Evolutionary conservation across 2,329 filamentous ascomycete genomes (phyloP).

Genomic region (Ilyonectria robusta): DNA sequence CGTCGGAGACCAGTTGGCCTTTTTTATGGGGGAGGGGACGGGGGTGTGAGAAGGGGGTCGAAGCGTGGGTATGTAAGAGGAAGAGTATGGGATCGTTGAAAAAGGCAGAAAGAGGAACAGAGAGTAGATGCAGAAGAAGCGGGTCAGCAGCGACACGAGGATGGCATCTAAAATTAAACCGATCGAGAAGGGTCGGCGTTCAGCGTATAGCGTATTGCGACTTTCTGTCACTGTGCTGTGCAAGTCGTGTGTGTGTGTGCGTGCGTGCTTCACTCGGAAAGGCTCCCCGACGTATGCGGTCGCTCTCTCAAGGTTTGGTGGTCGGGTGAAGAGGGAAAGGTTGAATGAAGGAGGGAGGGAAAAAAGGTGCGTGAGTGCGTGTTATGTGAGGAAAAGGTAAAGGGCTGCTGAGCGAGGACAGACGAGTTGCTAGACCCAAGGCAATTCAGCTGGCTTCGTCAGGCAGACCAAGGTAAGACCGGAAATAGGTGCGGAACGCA

Average conservation of each 20-base stretch:
- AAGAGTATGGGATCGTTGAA: constrained; percentile 20
- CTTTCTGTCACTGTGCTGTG: constrained; percentile 1
- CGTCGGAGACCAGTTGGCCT: constrained; percentile 22
- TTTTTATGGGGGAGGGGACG: constrained; percentile 17
- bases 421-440: constrained; percentile 6
- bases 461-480: constrained; percentile 10
- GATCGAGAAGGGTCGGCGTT: not conserved
- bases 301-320: constrained; percentile 6
- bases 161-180: constrained; percentile 41
- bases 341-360: constrained; percentile 1
- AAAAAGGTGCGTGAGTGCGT: constrained; percentile 1
- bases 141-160: constrained; percentile 41
- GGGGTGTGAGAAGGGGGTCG: constrained; percentile 6
- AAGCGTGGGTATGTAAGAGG: constrained; percentile 23
- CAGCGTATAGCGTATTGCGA: not conserved
- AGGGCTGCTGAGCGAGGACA: not conserved
- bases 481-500: constrained; percentile 23
- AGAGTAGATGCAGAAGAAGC: constrained; percentile 37
- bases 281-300: not conserved
- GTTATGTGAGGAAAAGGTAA: not conserved
- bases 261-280: constrained; percentile 2
- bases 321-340: constrained; percentile 5
- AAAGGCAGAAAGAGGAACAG: constrained; percentile 29
- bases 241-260: not conserved
- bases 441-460: constrained; percentile 7